These are phyloP conservation scores for Pyronema omphalodes DNA, from an alignment of 495 filamentous ascomycete genomes.

Conservation along the genomic window DNA sequence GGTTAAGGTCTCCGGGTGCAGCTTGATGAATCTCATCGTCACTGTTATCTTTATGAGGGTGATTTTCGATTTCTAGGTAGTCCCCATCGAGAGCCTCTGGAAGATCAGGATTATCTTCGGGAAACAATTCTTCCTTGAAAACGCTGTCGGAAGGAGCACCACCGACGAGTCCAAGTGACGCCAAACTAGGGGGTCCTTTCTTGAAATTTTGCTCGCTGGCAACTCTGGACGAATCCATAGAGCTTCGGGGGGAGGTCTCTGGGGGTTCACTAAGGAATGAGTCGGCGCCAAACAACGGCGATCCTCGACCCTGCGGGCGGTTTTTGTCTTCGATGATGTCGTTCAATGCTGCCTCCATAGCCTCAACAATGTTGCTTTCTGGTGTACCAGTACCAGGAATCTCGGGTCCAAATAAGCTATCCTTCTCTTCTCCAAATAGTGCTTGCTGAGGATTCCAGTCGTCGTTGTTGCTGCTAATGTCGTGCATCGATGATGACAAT, in stretches of 20 bases:
- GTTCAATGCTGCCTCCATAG: conserved; percentile 86
- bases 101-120: conserved; percentile 39
- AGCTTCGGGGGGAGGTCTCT: conserved; percentile 13
- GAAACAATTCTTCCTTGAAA: conserved; percentile 82
- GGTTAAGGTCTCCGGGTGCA: conserved; percentile 80
- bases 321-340: conserved; percentile 63
- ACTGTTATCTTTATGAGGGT: conserved; percentile 14
- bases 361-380: conserved; percentile 46
- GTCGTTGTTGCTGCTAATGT: conserved; percentile 27
- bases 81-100: conserved; percentile 64
- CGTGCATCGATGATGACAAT: conserved; percentile 40
- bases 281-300: not conserved
- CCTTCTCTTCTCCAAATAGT: not conserved
- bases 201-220: conserved; percentile 30
- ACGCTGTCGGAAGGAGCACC: conserved; percentile 65
- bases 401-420: not conserved
- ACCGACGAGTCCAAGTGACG: conserved; percentile 77
- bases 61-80: conserved; percentile 44
- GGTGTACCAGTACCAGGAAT: conserved; percentile 32
- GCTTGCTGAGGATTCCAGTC: conserved; percentile 6
- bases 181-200: conserved; percentile 58
- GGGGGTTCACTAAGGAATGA: not conserved
- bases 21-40: conserved; percentile 86
- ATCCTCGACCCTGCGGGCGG: not conserved
- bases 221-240: conserved; percentile 4